These are phyloP conservation scores for Apiotrichum gracile DNA, from an alignment of 1,284 basidiomycete genomes.

Conservation along the genomic window DNA sequence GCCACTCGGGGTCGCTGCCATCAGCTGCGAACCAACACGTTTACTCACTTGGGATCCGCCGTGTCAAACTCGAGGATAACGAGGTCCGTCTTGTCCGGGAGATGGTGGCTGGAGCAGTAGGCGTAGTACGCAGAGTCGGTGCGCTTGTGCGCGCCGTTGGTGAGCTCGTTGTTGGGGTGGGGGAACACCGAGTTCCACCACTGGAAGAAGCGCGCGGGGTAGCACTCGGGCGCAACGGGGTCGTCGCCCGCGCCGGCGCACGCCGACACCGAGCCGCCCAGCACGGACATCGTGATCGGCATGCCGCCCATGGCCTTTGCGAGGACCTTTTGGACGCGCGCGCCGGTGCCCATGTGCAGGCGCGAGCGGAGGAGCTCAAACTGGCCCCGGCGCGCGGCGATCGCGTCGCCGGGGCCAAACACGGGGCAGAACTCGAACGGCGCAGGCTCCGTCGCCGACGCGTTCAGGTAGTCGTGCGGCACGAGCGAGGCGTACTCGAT, in stretches of 20 bases:
- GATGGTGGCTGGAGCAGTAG: slow-evolving; percentile 82
- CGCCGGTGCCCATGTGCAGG: slow-evolving; percentile 72
- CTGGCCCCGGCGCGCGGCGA: slow-evolving; percentile 71
- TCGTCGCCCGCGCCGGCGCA: slow-evolving; percentile 92
- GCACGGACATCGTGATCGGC: slow-evolving; percentile 81
- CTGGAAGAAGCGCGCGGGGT: slow-evolving; percentile 83
- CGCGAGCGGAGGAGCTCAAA: slow-evolving; percentile 68
- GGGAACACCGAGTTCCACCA: slow-evolving; percentile 96
- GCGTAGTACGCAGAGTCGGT: slow-evolving; percentile 89
- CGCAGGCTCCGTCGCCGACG: slow-evolving; percentile 53
- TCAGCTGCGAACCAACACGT: slow-evolving; percentile 1
- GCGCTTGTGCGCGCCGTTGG: slow-evolving; percentile 87
- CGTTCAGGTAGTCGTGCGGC: slow-evolving; percentile 49
- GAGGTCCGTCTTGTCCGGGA: slow-evolving; percentile 84
- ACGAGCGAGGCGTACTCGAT: slow-evolving; percentile 23
- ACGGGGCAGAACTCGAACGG: slow-evolving; percentile 88
- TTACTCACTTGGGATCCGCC: slow-evolving; percentile 75
- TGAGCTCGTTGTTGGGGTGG: slow-evolving; percentile 86
- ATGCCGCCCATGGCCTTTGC: slow-evolving; percentile 77
- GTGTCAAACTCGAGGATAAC: slow-evolving; percentile 89
- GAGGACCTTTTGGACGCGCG: slow-evolving; percentile 73
- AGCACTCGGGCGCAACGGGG: slow-evolving; percentile 74
- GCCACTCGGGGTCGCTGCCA: slow-evolving; percentile 60
- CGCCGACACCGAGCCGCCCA: slow-evolving; percentile 86
- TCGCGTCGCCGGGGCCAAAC: slow-evolving; percentile 70